Percentiles rank a stretch among this genome's conserved stretches.
phyloP scores from a whole-genome alignment of 2,329 filamentous ascomycete genomes.

The Trichoderma guizhouense region DNA sequence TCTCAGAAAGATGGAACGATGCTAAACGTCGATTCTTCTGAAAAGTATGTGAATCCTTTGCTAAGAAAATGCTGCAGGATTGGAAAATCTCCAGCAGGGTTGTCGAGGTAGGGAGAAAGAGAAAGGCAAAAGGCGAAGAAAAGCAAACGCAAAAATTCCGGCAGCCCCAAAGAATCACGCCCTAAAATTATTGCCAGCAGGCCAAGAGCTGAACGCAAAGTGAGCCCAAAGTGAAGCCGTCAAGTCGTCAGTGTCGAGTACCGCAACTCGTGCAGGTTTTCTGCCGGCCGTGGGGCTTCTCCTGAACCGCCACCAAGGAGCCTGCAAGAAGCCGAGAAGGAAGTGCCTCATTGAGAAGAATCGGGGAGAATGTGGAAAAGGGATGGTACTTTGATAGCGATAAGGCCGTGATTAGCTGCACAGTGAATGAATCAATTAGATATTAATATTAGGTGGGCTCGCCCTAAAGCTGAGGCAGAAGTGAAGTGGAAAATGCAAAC shows the following conservation, averaged over 20 bases:
- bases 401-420: neutral
- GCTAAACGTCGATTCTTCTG: neutral
- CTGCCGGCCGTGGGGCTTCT: neutral
- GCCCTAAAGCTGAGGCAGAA: neutral
- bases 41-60: neutral
- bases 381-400: neutral
- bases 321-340: neutral
- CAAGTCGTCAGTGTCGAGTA: neutral
- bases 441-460: neutral
- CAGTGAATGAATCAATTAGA: neutral
- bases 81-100: neutral
- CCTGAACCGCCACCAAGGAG: neutral
- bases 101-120: neutral
- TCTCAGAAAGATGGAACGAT: neutral
- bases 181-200: neutral
- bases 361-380: neutral
- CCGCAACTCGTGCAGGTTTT: constrained; percentile 1
- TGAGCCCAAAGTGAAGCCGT: constrained; percentile 5
- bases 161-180: neutral
- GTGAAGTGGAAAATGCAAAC: neutral
- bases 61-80: neutral
- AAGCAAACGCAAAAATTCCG: neutral
- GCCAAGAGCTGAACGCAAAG: neutral
- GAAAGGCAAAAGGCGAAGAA: neutral
- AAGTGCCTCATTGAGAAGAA: neutral